Evolutionary conservation across 129 eudicot species (phyloP).

Genomic region (Tagetes erecta): DNA sequence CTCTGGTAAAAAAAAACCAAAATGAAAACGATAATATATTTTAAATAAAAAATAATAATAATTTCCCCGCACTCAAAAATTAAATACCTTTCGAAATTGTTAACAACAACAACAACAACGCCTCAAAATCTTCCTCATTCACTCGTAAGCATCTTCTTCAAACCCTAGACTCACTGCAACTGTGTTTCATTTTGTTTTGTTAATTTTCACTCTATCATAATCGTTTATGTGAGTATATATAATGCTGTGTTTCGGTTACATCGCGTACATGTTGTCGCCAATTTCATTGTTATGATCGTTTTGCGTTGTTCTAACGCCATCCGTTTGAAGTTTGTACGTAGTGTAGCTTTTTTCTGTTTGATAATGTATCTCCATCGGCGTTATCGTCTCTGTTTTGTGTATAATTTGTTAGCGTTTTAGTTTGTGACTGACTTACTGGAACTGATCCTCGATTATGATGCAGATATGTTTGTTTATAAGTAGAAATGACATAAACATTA

Average conservation of each 20-base stretch:
- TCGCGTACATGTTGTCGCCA: slow-evolving; percentile 7
- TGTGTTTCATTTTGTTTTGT: background rate
- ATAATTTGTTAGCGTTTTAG: slow-evolving; percentile 3
- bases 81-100: slow-evolving; percentile 21
- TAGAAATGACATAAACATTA: background rate
- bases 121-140: slow-evolving; percentile 22
- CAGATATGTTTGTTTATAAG: slow-evolving; percentile 7
- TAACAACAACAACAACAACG: slow-evolving; percentile 32
- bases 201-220: background rate
- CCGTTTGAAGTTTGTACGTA: slow-evolving; percentile 21
- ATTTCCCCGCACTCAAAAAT: slow-evolving; percentile 24
- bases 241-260: slow-evolving; percentile 25
- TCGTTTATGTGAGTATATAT: background rate
- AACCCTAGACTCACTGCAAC: slow-evolving; percentile 27
- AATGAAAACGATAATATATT: background rate
- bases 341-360: background rate
- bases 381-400: background rate
- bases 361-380: background rate
- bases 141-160: slow-evolving; percentile 29
- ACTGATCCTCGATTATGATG: slow-evolving; percentile 20
- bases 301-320: background rate
- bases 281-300: slow-evolving; percentile 31
- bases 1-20: background rate
- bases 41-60: no score
- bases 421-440: slow-evolving; percentile 1